Percentiles rank a stretch among this genome's conserved stretches.
These are phyloP conservation scores for Ceratocystis harringtonii DNA, from an alignment of 2,329 filamentous ascomycete species.

Conservation along the genomic window DNA sequence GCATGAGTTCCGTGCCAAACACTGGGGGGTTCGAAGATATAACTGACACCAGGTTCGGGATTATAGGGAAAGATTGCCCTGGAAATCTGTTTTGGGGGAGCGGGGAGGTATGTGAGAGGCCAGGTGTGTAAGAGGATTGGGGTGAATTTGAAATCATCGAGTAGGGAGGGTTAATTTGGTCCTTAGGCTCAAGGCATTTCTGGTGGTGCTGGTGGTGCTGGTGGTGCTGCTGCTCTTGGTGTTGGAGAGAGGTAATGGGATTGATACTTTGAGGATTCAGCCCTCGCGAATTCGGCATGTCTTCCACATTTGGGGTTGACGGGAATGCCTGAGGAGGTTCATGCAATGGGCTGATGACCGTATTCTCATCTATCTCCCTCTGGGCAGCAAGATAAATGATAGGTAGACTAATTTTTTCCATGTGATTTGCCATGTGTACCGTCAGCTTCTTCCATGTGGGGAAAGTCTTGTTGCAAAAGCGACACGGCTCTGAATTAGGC, in stretches of 20 bases:
- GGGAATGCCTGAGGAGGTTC: conserved; percentile 30
- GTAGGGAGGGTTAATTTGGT: not conserved
- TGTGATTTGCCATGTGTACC: conserved; percentile 85
- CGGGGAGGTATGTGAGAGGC: not conserved
- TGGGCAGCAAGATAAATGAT: conserved; percentile 47
- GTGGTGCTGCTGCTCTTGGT: not conserved
- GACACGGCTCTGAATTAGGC: conserved; percentile 65
- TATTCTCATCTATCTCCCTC: conserved; percentile 41
- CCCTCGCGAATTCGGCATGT: conserved; percentile 17
- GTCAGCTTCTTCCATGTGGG: conserved; percentile 84
- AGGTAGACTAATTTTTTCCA: conserved; percentile 81
- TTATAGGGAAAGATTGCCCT: too few species aligned
- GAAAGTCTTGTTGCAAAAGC: conserved; percentile 71
- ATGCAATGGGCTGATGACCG: conserved; percentile 52
- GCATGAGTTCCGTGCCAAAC: not conserved
- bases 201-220: not conserved
- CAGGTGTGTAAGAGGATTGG: not conserved
- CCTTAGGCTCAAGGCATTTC: not conserved
- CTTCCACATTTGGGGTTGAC: not conserved
- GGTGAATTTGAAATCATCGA: not conserved
- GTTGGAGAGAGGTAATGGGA: not conserved
- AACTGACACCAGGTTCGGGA: not conserved
- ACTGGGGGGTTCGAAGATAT: not conserved
- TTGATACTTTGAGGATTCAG: not conserved
- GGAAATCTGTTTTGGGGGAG: not conserved